These are phyloP conservation scores for Medicago arabica DNA, from an alignment of 306 rosid species.

Conservation along the genomic window DNA sequence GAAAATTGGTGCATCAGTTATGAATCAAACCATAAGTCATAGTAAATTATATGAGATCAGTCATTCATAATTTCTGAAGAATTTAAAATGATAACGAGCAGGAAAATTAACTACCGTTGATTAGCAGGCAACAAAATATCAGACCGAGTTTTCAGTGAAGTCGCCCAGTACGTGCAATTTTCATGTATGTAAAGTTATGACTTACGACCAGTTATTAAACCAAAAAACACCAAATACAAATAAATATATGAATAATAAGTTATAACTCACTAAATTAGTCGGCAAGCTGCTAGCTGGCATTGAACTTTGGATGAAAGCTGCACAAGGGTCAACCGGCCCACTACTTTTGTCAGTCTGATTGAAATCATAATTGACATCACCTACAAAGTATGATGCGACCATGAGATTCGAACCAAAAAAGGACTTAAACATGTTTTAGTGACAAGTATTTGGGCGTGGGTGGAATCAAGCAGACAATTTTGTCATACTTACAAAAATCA, in stretches of 20 bases:
- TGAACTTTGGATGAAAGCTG: slow-evolving; percentile 46
- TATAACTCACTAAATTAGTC: slow-evolving; percentile 61
- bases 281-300: slow-evolving; percentile 51
- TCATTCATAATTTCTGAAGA: slow-evolving; percentile 30
- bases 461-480: slow-evolving; percentile 33
- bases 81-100: slow-evolving; percentile 13
- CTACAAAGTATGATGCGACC: slow-evolving; percentile 55
- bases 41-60: slow-evolving; percentile 7
- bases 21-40: slow-evolving; percentile 10
- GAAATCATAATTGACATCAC: slow-evolving; percentile 47
- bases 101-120: slow-evolving; percentile 23
- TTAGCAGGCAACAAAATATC: not conserved
- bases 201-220: slow-evolving; percentile 43
- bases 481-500: not conserved
- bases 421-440: slow-evolving; percentile 17
- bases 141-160: slow-evolving; percentile 16
- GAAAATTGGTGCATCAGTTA: slow-evolving; percentile 11
- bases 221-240: slow-evolving; percentile 30
- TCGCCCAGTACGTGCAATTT: slow-evolving; percentile 34
- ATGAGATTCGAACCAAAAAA: slow-evolving; percentile 35
- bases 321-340: slow-evolving; percentile 51
- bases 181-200: slow-evolving; percentile 15
- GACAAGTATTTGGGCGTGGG: slow-evolving; percentile 8
- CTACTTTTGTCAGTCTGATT: slow-evolving; percentile 55
- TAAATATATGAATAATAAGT: slow-evolving; percentile 23